Percentiles rank a stretch among this genome's conserved stretches.
Evolutionary conservation across 495 filamentous ascomycete species (phyloP).

Genomic region (Thermothielavioides terrestris): DNA sequence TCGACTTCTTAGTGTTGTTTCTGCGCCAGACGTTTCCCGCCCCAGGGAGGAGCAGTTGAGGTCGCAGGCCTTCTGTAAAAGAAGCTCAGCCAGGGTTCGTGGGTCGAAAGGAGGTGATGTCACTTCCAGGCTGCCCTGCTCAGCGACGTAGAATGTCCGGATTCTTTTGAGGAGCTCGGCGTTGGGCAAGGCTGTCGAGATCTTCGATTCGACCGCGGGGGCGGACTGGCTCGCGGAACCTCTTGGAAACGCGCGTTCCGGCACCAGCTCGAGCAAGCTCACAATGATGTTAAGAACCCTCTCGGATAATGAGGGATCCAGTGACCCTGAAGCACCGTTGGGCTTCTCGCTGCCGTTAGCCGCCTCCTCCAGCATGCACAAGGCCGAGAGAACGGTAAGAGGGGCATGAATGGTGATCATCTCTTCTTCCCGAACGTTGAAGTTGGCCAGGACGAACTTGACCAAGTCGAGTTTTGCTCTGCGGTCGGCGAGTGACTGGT

Average conservation of each 20-base stretch:
- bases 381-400: conserved; percentile 55
- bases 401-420: conserved; percentile 86
- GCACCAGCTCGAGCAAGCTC: conserved; percentile 55
- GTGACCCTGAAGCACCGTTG: neutral
- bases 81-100: conserved; percentile 48
- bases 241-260: conserved; percentile 58
- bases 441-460: conserved; percentile 73
- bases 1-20: conserved; percentile 36
- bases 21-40: conserved; percentile 25
- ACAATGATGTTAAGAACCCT: conserved; percentile 46
- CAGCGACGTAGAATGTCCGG: conserved; percentile 53
- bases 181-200: conserved; percentile 28
- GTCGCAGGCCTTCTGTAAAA: conserved; percentile 52
- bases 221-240: conserved; percentile 18
- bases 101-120: conserved; percentile 48
- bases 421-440: conserved; percentile 93
- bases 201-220: conserved; percentile 18
- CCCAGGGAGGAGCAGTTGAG: conserved; percentile 41
- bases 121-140: conserved; percentile 47
- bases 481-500: conserved; percentile 33
- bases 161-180: conserved; percentile 52
- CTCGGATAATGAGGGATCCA: conserved; percentile 14
- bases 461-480: conserved; percentile 60
- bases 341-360: conserved; percentile 20
- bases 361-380: conserved; percentile 51